Percentiles rank a stretch among this genome's conserved stretches.
phyloP scores from a whole-genome alignment of 495 filamentous ascomycete species.

The Penicillium taxi region DNA sequence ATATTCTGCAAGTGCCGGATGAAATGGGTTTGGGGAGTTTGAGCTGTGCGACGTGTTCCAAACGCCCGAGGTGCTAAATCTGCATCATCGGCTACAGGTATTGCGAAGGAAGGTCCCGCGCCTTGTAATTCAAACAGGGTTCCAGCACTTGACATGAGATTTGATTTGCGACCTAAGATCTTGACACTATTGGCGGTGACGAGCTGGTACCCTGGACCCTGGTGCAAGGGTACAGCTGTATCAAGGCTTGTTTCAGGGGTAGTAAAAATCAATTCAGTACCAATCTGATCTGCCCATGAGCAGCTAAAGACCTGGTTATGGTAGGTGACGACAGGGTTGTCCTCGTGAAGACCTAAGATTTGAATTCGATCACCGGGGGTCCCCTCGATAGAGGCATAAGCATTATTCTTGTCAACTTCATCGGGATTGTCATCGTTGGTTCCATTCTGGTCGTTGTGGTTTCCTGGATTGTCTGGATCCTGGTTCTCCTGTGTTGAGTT shows the following conservation, averaged over 20 bases:
- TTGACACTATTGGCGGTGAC: conserved; percentile 52
- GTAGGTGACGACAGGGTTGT: conserved; percentile 66
- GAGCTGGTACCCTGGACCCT: conserved; percentile 47
- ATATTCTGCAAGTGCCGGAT: conserved; percentile 34
- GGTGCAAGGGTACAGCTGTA: conserved; percentile 32
- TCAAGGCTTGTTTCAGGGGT: conserved; percentile 34
- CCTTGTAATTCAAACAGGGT: conserved; percentile 3
- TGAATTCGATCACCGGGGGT: conserved; percentile 50
- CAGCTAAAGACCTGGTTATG: conserved; percentile 66
- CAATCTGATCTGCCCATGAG: conserved; percentile 67
- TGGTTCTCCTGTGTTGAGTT: conserved; percentile 3
- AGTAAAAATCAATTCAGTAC: conserved; percentile 70
- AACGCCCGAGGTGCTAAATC: conserved; percentile 1
- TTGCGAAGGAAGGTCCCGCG: background rate
- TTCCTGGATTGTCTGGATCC: conserved; percentile 6
- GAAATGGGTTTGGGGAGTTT: conserved; percentile 37
- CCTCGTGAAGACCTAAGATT: conserved; percentile 68
- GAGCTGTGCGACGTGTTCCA: conserved; percentile 11
- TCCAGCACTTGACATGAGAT: conserved; percentile 28
- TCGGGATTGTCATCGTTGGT: conserved; percentile 10
- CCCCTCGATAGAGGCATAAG: conserved; percentile 15
- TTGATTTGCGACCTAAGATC: conserved; percentile 38
- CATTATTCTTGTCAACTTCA: too few species aligned
- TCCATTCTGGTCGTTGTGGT: too few species aligned
- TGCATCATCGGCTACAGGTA: background rate